Base-by-base conservation (phyloP, 1,284 basidiomycete genomes). In the Ustilago nuda region DNA sequence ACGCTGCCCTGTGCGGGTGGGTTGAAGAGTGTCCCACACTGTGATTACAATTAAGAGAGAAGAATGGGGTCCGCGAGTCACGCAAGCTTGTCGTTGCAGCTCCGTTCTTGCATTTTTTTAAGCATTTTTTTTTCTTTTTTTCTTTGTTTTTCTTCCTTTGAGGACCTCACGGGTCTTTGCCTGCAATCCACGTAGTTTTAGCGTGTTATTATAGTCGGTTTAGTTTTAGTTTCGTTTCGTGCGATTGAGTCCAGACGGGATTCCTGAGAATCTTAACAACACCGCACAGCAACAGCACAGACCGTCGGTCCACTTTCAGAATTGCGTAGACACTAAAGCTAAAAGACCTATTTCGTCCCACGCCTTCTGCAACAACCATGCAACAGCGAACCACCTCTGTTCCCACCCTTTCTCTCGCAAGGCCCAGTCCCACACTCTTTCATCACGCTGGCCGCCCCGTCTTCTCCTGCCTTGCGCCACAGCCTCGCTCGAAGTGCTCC, bases 221-320 rank as follows among this genome's bases (percentile, higher is more conserved):
- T 27, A 27, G 23, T 27, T 27, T 27, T 27, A 27, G 23, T 27
- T 27, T 27, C 23, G 23, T 27, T 27, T 27, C 23, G 23, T 27
- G 23, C 23, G 23, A 27, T 27, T 27, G 23, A 27, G 23, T 27
- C 23, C 23, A 27, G 23, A 27, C 23, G 23, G 3, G 23, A 27
- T 58, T 48, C 12, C 13, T 27, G 35, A 30, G 23, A 41, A 13
- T 27, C 51, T 19, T 53, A 32, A 8, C 3, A 37, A 23, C 50
- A 11, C 37, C 37, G 23, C 23, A 27, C 23, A 27, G 30, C 51
- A 52, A 52, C 30, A 62, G 60, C 53, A 62, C 53, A 62, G 60
- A 62, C 60, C 60, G 55, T 56, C 41, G 13, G 51, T 50, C 48
- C 27, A 50, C 23, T 50, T 45, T 57, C 30, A 46, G 4, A 2